Evolutionary conservation across 768 basidiomycete species (phyloP).

Genomic region (Amanita rimosa): DNA sequence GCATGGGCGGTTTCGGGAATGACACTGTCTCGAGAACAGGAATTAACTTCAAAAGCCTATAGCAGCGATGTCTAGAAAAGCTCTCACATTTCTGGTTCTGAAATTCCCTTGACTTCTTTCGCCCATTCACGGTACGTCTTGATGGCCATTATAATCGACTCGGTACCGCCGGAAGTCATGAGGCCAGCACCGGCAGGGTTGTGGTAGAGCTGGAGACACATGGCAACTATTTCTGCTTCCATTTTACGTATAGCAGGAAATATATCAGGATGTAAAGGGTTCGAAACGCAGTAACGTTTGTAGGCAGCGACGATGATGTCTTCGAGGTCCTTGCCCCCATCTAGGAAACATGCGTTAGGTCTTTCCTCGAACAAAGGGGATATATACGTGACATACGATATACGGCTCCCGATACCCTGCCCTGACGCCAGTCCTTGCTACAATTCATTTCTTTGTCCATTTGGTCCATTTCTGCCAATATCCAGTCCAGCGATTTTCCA

Average conservation of each 20-base stretch:
- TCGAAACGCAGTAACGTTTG: conserved; percentile 72
- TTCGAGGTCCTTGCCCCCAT: conserved; percentile 76
- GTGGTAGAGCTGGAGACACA: conserved; percentile 79
- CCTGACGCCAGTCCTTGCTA: conserved; percentile 47
- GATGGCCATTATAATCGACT: conserved; percentile 91
- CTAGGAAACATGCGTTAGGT: conserved; percentile 21
- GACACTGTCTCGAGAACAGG: conserved; percentile 44
- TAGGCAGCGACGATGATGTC: conserved; percentile 74
- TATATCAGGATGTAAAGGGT: conserved; percentile 87
- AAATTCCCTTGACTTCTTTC: conserved; percentile 72
- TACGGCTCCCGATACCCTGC: conserved; percentile 77
- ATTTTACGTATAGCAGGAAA: conserved; percentile 93
- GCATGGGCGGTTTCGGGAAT: conserved; percentile 82
- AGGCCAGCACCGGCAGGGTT: conserved; percentile 79
- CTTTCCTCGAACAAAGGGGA: background rate
- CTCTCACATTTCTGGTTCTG: conserved; percentile 82
- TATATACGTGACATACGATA: conserved; percentile 49
- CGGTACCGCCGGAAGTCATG: conserved; percentile 93
- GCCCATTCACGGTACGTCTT: conserved; percentile 97
- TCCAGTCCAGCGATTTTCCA: conserved; percentile 63
- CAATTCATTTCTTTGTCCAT: conserved; percentile 55
- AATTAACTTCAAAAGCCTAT: background rate
- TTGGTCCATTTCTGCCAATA: conserved; percentile 63
- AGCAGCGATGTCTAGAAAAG: background rate
- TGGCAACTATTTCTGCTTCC: conserved; percentile 91